A percentile compares a stretch with the other conserved stretches of the same genome.
Conservation (phyloP, 192 early-diverging fungal genomes). For the Coemansia sp. region DNA sequence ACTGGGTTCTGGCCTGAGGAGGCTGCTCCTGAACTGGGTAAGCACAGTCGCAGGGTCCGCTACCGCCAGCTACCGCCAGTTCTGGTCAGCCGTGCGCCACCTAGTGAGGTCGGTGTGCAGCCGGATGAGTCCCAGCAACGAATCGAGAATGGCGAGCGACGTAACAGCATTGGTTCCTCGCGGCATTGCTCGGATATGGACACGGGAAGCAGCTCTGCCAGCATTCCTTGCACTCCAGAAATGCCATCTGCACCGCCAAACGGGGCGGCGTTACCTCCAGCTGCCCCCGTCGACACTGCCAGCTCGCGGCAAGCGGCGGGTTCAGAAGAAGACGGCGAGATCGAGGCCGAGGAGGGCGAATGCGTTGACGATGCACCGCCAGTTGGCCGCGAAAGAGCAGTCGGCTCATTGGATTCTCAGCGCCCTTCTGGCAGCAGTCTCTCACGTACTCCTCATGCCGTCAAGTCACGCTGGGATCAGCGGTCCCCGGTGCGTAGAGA, state of each 20-base stretch:
- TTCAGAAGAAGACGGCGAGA: constrained; percentile 42
- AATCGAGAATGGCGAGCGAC: neutral
- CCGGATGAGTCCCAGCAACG: neutral
- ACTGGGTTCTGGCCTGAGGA: constrained; percentile 41
- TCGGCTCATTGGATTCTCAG: too few species aligned
- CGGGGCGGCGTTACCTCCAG: too few species aligned
- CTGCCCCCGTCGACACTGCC: too few species aligned
- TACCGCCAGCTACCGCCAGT: constrained; percentile 31
- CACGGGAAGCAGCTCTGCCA: constrained; percentile 17
- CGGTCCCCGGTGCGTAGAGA: neutral
- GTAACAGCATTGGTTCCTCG: neutral
- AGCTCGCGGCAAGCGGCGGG: neutral
- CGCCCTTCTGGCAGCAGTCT: too few species aligned
- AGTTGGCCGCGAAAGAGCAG: neutral
- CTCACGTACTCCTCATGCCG: neutral
- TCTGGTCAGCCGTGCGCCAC: constrained; percentile 5
- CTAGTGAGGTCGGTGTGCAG: neutral
- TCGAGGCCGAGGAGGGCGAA: constrained; percentile 39
- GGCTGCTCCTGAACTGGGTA: constrained; percentile 22
- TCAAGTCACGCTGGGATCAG: neutral
- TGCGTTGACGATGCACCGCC: neutral
- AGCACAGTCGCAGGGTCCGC: constrained; percentile 24
- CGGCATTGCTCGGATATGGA: constrained; percentile 38
- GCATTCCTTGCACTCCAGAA: constrained; percentile 1
- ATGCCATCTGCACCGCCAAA: neutral